Evolutionary conservation across 2,329 filamentous ascomycete genomes (phyloP), one percentile per base, ranked within the genome.

Genomic region (Trichophaea hybrida): DNA sequence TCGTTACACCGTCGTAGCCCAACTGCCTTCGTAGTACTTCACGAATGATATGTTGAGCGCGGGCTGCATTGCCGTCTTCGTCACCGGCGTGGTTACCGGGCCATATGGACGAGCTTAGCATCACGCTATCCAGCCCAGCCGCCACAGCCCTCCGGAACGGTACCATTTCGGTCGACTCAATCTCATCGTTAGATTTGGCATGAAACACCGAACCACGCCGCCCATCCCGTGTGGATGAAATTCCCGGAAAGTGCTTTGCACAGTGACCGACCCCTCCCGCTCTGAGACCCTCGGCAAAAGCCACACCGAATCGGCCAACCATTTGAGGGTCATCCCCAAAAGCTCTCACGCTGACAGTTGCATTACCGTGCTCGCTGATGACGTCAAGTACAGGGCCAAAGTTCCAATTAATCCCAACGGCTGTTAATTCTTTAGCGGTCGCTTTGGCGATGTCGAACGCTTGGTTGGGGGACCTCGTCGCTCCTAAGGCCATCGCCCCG

Each of bases 401-500:
- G 69, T 97, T 94, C 75, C 94, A 83, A 70, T 98, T 98, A 69
- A 98, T 87, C 35, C 93, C 93, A 67, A 94, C 93, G 8, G 93
- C 89, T 51, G 86, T 84, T 33, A 97, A 80, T 72, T 97, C 93
- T 67, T 91, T 86, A 2, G 89, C 93, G 0, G 91, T 97, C 13
- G 93, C 90, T 72, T 91, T 90, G 59, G 89, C 91, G 58, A 97
- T 83, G 67, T 91, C 85, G 70, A 91, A 94, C 5, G 91, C 88
- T 58, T 97, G 76, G 8, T 93, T 82, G 38, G 83, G 84, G 8
- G 85, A 90, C 31, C 90, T 88, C 4, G 90, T 89, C 24, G 93
- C 93, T n/a, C 91, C 89, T 62, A 96, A 79, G 10, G 90, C 91
- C 91, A 98, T 97, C 64, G 91, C 87, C 69, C 90, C 95, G 6